Evolutionary conservation across 2,329 filamentous ascomycete species (phyloP).

Genomic region (Pleomassaria siparia): DNA sequence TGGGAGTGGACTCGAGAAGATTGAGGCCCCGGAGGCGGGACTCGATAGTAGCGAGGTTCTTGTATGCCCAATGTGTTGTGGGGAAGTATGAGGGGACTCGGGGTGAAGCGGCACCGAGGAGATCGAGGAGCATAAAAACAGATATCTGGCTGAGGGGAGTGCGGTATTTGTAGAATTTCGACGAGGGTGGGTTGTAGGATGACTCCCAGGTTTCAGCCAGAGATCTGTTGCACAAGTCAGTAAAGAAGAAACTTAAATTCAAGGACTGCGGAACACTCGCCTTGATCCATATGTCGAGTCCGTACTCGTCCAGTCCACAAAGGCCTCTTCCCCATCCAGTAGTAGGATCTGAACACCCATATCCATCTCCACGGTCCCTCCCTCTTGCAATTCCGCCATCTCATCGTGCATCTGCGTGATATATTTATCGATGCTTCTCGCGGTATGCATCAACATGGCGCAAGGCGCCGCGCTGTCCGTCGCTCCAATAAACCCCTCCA

Average conservation of each 20-base stretch:
- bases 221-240: constrained; percentile 45
- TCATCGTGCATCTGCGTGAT: constrained; percentile 79
- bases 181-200: constrained; percentile 67
- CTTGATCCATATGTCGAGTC: constrained; percentile 90
- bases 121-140: constrained; percentile 87
- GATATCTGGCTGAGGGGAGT: constrained; percentile 77
- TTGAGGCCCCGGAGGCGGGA: constrained; percentile 67
- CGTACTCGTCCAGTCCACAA: constrained; percentile 72
- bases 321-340: constrained; percentile 93
- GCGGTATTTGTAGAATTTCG: constrained; percentile 63
- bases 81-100: constrained; percentile 82
- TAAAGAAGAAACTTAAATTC: not conserved
- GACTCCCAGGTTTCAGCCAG: constrained; percentile 81
- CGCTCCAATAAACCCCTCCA: constrained; percentile 88
- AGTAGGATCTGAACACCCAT: constrained; percentile 87
- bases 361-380: constrained; percentile 66
- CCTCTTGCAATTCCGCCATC: constrained; percentile 60
- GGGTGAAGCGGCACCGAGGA: constrained; percentile 72
- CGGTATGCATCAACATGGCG: constrained; percentile 87
- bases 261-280: constrained; percentile 45
- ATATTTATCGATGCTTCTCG: constrained; percentile 75
- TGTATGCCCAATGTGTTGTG: constrained; percentile 92
- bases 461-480: constrained; percentile 93
- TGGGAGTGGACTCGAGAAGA: constrained; percentile 63
- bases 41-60: constrained; percentile 73